A percentile compares a stretch with the other conserved stretches of the same genome.
Evolutionary conservation across 176 grass and related monocot species (phyloP).

Genomic region (Canna indica): DNA sequence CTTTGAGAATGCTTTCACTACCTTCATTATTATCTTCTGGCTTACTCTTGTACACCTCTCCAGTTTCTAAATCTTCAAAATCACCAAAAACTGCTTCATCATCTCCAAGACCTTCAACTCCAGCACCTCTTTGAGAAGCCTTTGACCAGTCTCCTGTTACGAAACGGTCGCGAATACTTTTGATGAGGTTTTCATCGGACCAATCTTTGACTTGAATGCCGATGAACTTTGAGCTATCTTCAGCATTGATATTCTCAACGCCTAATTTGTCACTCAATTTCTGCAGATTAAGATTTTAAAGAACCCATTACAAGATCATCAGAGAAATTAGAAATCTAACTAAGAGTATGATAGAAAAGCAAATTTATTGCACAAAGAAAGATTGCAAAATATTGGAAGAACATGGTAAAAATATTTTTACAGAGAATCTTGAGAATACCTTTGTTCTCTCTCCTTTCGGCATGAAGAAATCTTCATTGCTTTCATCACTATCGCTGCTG

Average conservation of each 20-base stretch:
- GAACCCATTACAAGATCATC: constrained; percentile 19
- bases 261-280: constrained; percentile 37
- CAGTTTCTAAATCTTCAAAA: constrained; percentile 96
- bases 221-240: constrained; percentile 81
- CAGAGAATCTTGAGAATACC: background rate
- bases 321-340: background rate
- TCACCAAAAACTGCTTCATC: constrained; percentile 62
- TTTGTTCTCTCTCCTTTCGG: constrained; percentile 55
- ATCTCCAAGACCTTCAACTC: constrained; percentile 38
- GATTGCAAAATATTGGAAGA: too few species aligned
- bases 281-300: constrained; percentile 31
- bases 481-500: constrained; percentile 37
- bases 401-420: background rate
- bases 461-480: constrained; percentile 68
- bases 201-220: constrained; percentile 60
- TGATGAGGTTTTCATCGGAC: constrained; percentile 60
- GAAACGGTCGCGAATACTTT: constrained; percentile 68
- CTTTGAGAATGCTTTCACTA: constrained; percentile 20
- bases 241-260: constrained; percentile 46
- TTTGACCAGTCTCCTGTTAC: constrained; percentile 97
- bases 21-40: constrained; percentile 23
- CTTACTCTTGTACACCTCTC: constrained; percentile 43
- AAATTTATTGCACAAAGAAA: background rate
- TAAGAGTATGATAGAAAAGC: background rate
- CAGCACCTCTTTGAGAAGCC: constrained; percentile 61